Evolutionary conservation across 2,329 filamentous ascomycete species (phyloP).

Genomic region (Claviceps sp.): DNA sequence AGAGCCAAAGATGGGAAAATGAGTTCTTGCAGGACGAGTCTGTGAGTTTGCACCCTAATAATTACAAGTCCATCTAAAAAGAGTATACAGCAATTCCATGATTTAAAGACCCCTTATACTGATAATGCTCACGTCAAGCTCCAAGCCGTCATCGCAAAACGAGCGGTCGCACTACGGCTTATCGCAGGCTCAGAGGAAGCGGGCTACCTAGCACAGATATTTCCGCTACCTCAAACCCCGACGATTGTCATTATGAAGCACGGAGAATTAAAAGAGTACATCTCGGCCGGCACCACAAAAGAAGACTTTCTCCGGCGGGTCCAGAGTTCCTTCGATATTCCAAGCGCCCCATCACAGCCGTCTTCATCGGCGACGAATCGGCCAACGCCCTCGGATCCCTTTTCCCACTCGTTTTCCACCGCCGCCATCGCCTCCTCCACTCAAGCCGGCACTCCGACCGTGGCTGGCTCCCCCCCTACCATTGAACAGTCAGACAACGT

Average conservation of each 20-base stretch:
- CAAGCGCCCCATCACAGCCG: constrained; percentile 8
- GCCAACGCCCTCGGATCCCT: constrained; percentile 1
- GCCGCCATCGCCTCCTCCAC: background rate
- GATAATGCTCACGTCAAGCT: constrained; percentile 27
- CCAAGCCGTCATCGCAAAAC: constrained; percentile 39
- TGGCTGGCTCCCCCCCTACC: constrained; percentile 11
- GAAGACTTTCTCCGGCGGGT: constrained; percentile 48
- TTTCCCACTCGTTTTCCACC: constrained; percentile 4
- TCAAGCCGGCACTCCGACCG: constrained; percentile 8
- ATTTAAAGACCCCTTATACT: too few species aligned
- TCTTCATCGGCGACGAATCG: constrained; percentile 5
- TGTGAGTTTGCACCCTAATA: constrained; percentile 24
- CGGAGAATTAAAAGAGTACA: constrained; percentile 64
- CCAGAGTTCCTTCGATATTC: constrained; percentile 19
- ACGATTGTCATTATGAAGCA: constrained; percentile 70
- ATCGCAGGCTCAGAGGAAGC: constrained; percentile 66
- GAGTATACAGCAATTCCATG: too few species aligned
- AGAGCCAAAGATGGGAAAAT: constrained; percentile 60
- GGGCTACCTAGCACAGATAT: constrained; percentile 68
- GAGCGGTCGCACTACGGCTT: constrained; percentile 59
- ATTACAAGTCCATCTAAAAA: background rate
- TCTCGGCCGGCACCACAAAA: constrained; percentile 49
- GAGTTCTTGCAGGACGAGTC: constrained; percentile 48
- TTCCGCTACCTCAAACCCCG: constrained; percentile 65
- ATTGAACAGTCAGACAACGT: constrained; percentile 20